Base-by-base conservation (phyloP, 176 grass and related monocot species). In the Oryza glumipatula region DNA sequence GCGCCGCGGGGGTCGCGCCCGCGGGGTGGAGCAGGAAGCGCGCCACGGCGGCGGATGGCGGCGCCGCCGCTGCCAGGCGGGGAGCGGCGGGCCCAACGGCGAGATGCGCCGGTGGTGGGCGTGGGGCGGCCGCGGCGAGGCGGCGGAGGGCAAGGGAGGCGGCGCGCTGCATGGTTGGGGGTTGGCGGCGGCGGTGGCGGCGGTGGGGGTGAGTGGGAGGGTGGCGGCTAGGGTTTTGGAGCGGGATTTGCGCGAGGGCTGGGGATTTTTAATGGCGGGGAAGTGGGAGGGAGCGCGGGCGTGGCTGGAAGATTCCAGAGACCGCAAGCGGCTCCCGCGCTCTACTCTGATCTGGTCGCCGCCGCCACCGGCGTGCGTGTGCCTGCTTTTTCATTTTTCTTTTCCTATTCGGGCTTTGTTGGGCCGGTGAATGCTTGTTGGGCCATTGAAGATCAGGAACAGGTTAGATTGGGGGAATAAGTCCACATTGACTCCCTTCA, bases 141-240 rank as follows among this genome's bases (percentile, higher is more conserved):
- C 83, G 66, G 9, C 72, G 88, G 12, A 72, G 24, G 23, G 72
- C 88, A 8, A 85, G 52, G 21, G 79, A 70, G 9, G 77, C 65
- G 49, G 70, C 51, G 39, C 82, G 76, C 39, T 46, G 87, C 64
- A 80, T 61, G 49, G 58, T 63, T 9, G 82, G 70, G 70, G 49
- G 9, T 12, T 0, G 5, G 45, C 51, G 5, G 35, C 38, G 5
- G 2, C 13, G 11, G 36, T 5, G 0, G 35, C 3, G 33, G 33
- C 2, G 33, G 33, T 36, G 35, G 5, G 35, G 35, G 4, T 36
- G 35, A 36, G 4, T 36, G 5, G 35, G 35, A 36, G 26, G 51
- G 51, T 82, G 73, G 74, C 80, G 81, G 75, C 81, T 84, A 88
- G 87, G 81, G 81, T 88, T 88, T 74, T 17, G 49, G 68, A 67